phyloP scores from a whole-genome alignment of 371 early-diverging fungal species.

The Syncephalastrum monosporum region DNA sequence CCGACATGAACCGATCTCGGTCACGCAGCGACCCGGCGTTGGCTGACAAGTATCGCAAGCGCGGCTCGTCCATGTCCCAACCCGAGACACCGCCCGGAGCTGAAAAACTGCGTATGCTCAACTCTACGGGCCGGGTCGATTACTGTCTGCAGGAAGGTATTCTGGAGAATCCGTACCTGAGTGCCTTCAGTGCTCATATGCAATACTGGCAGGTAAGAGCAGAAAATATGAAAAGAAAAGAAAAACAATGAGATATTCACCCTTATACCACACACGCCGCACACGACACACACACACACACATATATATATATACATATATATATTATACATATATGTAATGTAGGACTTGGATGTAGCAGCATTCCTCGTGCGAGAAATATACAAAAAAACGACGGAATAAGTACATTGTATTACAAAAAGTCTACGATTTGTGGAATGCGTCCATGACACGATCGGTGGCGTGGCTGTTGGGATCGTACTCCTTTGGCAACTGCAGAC shows the following conservation, averaged over 20 bases:
- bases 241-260: neutral
- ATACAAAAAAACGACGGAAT: constrained; percentile 14
- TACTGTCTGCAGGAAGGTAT: constrained; percentile 76
- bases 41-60: constrained; percentile 8
- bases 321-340: no score
- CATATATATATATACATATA: neutral
- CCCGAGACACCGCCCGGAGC: constrained; percentile 23
- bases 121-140: constrained; percentile 70
- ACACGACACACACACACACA: no score
- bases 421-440: constrained; percentile 14
- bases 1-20: constrained; percentile 12
- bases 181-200: constrained; percentile 71
- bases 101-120: constrained; percentile 49
- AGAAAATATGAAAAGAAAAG: neutral
- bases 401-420: neutral
- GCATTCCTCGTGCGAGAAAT: constrained; percentile 51
- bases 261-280: neutral
- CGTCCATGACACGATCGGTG: constrained; percentile 14
- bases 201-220: constrained; percentile 62
- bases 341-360: constrained; percentile 58
- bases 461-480: constrained; percentile 33
- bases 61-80: constrained; percentile 1
- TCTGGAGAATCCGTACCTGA: constrained; percentile 77
- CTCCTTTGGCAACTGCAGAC: constrained; percentile 40
- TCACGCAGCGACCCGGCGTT: constrained; percentile 29